These are phyloP conservation scores for Talaromyces stipitatus DNA, from an alignment of 495 filamentous ascomycete species.

Conservation along the genomic window DNA sequence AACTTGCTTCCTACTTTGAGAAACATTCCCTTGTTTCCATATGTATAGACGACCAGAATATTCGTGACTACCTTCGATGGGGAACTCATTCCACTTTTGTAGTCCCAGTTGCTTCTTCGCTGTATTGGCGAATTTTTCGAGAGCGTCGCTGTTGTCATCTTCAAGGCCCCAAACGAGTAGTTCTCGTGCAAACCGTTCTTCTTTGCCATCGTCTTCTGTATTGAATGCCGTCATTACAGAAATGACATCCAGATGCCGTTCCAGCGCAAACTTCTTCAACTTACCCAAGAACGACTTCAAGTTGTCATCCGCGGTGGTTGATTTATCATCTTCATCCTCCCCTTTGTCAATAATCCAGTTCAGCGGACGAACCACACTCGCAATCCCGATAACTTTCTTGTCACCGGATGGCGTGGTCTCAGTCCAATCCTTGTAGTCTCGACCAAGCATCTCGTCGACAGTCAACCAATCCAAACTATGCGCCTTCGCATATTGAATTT, in stretches of 20 bases:
- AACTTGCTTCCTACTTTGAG: conserved; percentile 80
- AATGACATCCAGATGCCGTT: conserved; percentile 55
- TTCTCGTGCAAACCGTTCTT: conserved; percentile 55
- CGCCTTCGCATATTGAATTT: conserved; percentile 60
- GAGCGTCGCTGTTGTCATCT: conserved; percentile 36
- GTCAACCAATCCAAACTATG: conserved; percentile 57
- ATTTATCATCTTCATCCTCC: conserved; percentile 17
- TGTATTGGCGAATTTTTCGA: conserved; percentile 44
- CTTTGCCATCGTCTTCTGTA: conserved; percentile 25
- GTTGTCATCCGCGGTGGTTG: conserved; percentile 14
- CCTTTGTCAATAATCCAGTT: conserved; percentile 54
- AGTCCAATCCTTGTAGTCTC: conserved; percentile 90
- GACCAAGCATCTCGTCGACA: conserved; percentile 67
- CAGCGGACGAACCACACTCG: conserved; percentile 61
- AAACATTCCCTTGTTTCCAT: conserved; percentile 62
- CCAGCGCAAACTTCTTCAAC: conserved; percentile 45
- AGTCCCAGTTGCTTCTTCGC: conserved; percentile 46
- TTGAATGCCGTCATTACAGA: conserved; percentile 71
- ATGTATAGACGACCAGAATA: conserved; percentile 22
- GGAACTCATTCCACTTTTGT: conserved; percentile 36
- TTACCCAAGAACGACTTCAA: conserved; percentile 37
- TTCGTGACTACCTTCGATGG: not conserved
- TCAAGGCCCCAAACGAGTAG: conserved; percentile 57
- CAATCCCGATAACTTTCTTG: conserved; percentile 59
- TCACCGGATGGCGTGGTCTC: conserved; percentile 33